phyloP scores from a whole-genome alignment of 2,329 filamentous ascomycete species.

The Cladorrhinum sp. region DNA sequence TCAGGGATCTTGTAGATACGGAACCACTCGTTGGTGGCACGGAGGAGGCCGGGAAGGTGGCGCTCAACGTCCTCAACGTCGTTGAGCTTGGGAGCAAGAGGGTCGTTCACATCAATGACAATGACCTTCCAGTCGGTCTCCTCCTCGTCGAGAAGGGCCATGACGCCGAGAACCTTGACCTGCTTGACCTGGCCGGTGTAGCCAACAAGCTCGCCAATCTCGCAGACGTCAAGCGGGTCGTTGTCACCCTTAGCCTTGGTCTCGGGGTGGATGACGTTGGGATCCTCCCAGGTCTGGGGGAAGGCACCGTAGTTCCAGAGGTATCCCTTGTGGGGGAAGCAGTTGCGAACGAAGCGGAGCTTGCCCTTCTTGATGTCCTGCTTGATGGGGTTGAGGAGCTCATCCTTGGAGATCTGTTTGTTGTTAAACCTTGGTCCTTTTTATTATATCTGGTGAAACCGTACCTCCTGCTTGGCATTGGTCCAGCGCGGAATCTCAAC shows the following conservation, averaged over 20 bases:
- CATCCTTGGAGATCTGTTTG: conserved; percentile 91
- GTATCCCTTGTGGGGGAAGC: conserved; percentile 99
- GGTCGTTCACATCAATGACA: conserved; percentile 97
- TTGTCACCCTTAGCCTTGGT: conserved; percentile 99
- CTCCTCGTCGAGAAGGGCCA: conserved; percentile 98
- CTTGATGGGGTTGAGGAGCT: conserved; percentile 98
- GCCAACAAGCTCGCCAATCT: conserved; percentile 97
- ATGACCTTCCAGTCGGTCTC: conserved; percentile 99
- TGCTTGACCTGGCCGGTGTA: conserved; percentile 98
- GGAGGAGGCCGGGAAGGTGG: conserved; percentile 92
- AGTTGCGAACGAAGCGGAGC: conserved; percentile 98
- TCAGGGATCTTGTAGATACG: conserved; percentile 99
- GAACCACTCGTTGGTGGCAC: conserved; percentile 99
- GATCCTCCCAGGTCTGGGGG: conserved; percentile 99
- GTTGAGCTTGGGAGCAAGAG: conserved; percentile 92
- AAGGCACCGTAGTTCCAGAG: conserved; percentile 99
- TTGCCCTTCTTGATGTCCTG: conserved; percentile 99
- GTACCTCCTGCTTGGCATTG: conserved; percentile 98
- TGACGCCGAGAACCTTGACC: conserved; percentile 99
- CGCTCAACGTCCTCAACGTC: conserved; percentile 99
- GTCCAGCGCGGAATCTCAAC: conserved; percentile 99
- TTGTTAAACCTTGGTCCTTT: conserved; percentile 8
- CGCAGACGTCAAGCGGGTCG: conserved; percentile 98
- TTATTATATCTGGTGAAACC: not conserved
- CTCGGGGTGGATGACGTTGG: conserved; percentile 91